Conservation (phyloP, 1,139 yeast genomes). For the Pichia sp. region DNA sequence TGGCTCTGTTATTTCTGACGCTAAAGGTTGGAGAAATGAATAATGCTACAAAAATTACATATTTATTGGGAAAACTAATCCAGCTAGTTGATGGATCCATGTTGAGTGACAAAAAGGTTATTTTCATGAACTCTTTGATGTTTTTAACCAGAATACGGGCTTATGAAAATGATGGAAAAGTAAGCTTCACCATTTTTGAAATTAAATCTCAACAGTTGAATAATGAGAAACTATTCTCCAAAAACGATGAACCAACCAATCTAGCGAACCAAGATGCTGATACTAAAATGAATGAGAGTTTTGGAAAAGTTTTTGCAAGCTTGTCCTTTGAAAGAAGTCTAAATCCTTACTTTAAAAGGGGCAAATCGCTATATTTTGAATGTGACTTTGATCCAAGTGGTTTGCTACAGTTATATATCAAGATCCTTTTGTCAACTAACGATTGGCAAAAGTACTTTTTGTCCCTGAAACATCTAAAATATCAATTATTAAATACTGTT, state of each 20-base stretch:
- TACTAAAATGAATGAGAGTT: background rate
- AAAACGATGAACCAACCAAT: no score
- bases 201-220: background rate
- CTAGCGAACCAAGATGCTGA: background rate
- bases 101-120: background rate
- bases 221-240: no score
- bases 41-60: background rate
- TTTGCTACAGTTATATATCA: constrained; percentile 35
- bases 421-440: constrained; percentile 44
- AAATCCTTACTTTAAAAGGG: background rate
- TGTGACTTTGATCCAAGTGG: background rate
- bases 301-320: background rate
- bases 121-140: background rate
- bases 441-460: constrained; percentile 69
- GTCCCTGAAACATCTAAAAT: constrained; percentile 60
- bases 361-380: background rate
- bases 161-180: background rate
- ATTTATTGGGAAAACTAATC: background rate
- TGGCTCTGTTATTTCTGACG: background rate
- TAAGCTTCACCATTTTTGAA: background rate
- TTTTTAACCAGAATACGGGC: constrained; percentile 2
- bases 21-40: background rate
- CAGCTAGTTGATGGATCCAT: background rate
- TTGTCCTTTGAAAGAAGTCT: background rate
- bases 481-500: constrained; percentile 58